Percentiles rank a stretch among this genome's conserved stretches.
Evolutionary conservation across 2,329 filamentous ascomycete species (phyloP).

Genomic region (Paramyrothecium roridum): DNA sequence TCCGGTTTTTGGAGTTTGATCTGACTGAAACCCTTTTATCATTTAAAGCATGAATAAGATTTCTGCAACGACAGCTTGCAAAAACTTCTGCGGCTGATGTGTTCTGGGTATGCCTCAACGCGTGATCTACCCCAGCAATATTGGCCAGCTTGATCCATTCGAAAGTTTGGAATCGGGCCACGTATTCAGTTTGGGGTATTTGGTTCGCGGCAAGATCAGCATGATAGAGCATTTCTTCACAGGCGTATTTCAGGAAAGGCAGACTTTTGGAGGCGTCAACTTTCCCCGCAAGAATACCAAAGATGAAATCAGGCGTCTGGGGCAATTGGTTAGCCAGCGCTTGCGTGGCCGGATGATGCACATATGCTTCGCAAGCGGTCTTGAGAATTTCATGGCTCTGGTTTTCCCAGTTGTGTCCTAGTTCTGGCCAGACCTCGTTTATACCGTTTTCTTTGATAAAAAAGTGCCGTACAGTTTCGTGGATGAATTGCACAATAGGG

Average conservation of each 20-base stretch:
- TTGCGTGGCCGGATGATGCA: conserved; percentile 16
- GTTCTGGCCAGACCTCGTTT: conserved; percentile 22
- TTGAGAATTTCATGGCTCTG: conserved; percentile 41
- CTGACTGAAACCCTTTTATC: no score
- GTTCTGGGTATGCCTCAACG: no score
- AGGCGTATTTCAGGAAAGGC: background rate
- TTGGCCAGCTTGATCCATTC: no score
- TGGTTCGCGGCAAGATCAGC: background rate
- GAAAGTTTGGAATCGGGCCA: no score
- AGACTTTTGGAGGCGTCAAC: background rate
- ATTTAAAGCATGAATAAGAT: no score
- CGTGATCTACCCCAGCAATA: no score
- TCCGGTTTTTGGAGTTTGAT: no score
- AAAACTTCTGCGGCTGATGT: no score
- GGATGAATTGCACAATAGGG: conserved; percentile 47
- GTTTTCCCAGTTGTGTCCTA: conserved; percentile 23
- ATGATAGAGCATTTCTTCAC: background rate
- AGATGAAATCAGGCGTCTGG: background rate
- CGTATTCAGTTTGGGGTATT: no score
- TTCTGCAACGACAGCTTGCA: no score
- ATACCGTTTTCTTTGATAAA: conserved; percentile 34
- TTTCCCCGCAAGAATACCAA: no score
- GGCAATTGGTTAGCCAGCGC: background rate
- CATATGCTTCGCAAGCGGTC: conserved; percentile 36
- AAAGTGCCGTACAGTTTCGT: conserved; percentile 48